These are phyloP conservation scores for Dalbergia cultrata DNA, from an alignment of 306 rosid genomes.

Conservation along the genomic window DNA sequence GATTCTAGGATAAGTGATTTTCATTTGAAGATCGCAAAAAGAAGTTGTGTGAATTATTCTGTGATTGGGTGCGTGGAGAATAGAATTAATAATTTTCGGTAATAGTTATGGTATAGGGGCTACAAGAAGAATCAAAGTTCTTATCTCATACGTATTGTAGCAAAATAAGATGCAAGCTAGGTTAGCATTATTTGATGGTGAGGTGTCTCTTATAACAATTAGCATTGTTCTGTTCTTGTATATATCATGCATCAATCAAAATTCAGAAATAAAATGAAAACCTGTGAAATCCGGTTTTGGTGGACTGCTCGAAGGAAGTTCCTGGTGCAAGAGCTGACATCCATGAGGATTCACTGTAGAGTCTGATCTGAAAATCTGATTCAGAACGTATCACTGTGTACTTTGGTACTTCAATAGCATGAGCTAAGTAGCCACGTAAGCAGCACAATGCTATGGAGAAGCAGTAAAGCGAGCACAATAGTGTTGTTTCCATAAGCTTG, in stretches of 20 bases:
- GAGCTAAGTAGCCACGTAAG: constrained; percentile 33
- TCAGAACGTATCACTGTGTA: constrained; percentile 60
- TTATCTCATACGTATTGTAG: no score
- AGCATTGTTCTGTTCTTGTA: no score
- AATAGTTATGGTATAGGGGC: no score
- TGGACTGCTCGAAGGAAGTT: constrained; percentile 68
- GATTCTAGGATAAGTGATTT: no score
- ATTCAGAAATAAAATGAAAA: constrained; percentile 22
- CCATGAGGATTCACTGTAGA: constrained; percentile 71
- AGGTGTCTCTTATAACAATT: no score
- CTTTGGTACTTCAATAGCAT: constrained; percentile 65
- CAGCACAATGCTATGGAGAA: constrained; percentile 39
- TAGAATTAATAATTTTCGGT: no score
- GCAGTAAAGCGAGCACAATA: constrained; percentile 23
- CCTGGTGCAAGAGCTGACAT: constrained; percentile 63
- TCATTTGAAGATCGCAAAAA: no score
- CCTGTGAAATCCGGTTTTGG: constrained; percentile 82
- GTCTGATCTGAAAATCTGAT: constrained; percentile 80
- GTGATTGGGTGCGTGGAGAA: no score
- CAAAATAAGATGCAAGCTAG: no score
- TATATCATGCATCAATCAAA: background rate
- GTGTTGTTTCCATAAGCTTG: constrained; percentile 49
- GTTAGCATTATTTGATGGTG: no score
- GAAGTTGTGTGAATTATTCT: no score
- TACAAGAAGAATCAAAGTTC: no score